A percentile compares a stretch with the other conserved stretches of the same genome.
These are phyloP conservation scores for Aspergillus aculeatinus DNA, from an alignment of 2,329 filamentous ascomycete species.

Conservation along the genomic window DNA sequence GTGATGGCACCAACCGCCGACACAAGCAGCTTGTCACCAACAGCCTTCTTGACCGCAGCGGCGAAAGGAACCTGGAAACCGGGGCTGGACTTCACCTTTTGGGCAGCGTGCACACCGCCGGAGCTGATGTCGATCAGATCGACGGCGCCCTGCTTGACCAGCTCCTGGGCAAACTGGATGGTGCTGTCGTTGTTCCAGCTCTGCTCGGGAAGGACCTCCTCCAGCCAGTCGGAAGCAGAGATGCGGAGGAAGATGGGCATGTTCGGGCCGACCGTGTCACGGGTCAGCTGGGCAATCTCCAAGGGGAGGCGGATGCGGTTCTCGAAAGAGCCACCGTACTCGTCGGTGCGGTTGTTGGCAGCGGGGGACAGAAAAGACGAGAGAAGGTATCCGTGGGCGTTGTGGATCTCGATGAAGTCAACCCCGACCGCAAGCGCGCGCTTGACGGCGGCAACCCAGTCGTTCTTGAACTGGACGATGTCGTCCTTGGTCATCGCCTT, in stretches of 20 bases:
- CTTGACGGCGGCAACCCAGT: constrained; percentile 59
- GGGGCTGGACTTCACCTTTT: constrained; percentile 50
- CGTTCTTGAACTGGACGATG: constrained; percentile 63
- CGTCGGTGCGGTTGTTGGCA: constrained; percentile 65
- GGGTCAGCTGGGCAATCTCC: constrained; percentile 64
- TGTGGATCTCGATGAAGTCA: constrained; percentile 78
- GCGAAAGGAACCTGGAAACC: constrained; percentile 76
- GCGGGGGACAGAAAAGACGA: constrained; percentile 68
- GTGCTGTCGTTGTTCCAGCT: constrained; percentile 69
- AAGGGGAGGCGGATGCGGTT: constrained; percentile 68
- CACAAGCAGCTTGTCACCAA: constrained; percentile 70
- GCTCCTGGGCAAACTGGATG: constrained; percentile 60
- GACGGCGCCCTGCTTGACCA: constrained; percentile 67
- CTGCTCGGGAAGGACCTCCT: constrained; percentile 56
- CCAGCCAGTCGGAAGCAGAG: constrained; percentile 74
- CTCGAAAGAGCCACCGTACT: constrained; percentile 53
- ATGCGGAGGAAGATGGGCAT: constrained; percentile 75
- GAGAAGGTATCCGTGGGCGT: constrained; percentile 75
- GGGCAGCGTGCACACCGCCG: constrained; percentile 64
- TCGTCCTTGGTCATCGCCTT: constrained; percentile 67
- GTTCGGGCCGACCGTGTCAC: constrained; percentile 61
- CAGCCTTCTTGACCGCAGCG: constrained; percentile 66
- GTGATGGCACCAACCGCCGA: constrained; percentile 74
- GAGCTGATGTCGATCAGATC: constrained; percentile 82
- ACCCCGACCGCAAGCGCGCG: constrained; percentile 68